Evolutionary conservation across 2,329 filamentous ascomycete species (phyloP), one percentile per base, ranked within the genome.

Genomic region (Didymella lethalis): DNA sequence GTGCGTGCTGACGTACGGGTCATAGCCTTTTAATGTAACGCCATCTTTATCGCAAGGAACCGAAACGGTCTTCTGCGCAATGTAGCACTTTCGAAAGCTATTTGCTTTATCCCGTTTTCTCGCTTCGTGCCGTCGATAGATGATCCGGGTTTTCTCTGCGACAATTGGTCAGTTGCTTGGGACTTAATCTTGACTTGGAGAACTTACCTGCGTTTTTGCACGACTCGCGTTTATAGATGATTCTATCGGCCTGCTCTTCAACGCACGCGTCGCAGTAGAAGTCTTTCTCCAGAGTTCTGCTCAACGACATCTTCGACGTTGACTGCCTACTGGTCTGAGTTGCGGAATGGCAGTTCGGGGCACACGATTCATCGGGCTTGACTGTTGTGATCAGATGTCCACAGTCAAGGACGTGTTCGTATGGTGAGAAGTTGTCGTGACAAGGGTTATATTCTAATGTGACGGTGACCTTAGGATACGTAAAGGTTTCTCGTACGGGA

Each of bases 21-120:
- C 4, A 28, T 54, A 54, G 3, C 7, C 32, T 1, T 18, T 10
- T 4, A 41, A 7, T 0, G 36, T 10, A 3, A 31, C 11, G 7
- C 62, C 62, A 7, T 64, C 53, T 6, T 43, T 20, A 14, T 54
- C 41, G 32, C 64, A 66, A 1, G 59, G 61, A 10, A 68, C 23
- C 14, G 43, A 54, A 0, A 48, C 54, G 12, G 48, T 8, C 18
- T 66, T 66, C 8, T 52, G 50, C 1, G 29, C 64, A 14, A 66
- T 63, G 18, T 61, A 64, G 44, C 65, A 66, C 23, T 49, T 57
- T 2, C 65, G 53, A 16, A 48, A 66, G 1, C 44, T 44, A 1
- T 14, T 47, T 4, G 20, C 25, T 34, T 65, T 68, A 3, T 31
- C 36, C 12, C 46, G 51, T 3, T 4, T 46, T 1, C 16, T n/a